These are phyloP conservation scores for Tuber indicum DNA, from an alignment of 495 filamentous ascomycete species.

Conservation along the genomic window DNA sequence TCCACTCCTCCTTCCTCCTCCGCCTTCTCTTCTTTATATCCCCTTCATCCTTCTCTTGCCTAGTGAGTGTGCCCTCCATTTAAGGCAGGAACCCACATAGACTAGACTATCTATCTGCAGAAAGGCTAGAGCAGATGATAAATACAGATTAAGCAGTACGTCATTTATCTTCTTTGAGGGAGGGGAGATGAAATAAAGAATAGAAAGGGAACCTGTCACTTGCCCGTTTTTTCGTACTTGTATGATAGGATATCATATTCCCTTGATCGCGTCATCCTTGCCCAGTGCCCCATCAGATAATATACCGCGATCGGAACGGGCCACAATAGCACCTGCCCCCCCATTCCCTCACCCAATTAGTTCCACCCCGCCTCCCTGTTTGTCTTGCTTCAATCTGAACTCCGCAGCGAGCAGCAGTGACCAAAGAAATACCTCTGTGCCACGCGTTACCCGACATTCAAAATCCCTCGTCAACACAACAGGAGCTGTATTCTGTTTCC, in stretches of 20 bases:
- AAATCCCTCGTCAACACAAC: conserved; percentile 16
- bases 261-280: conserved; percentile 35
- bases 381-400: conserved; percentile 20
- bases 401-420: conserved; percentile 19
- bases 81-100: background rate
- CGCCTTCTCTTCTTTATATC: background rate
- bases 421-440: conserved; percentile 30
- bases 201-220: background rate
- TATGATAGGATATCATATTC: conserved; percentile 19
- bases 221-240: conserved; percentile 18
- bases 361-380: conserved; percentile 21
- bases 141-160: conserved; percentile 23
- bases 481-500: conserved; percentile 12
- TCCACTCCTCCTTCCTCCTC: background rate
- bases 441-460: conserved; percentile 3
- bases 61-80: background rate
- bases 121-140: conserved; percentile 8
- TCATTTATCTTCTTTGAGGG: conserved; percentile 28
- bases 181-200: background rate
- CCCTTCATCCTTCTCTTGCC: background rate
- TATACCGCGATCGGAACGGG: conserved; percentile 20
- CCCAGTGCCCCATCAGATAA: conserved; percentile 22
- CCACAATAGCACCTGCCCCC: conserved; percentile 16
- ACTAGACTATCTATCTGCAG: conserved; percentile 8
- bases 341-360: background rate